Base-by-base conservation (phyloP, 768 basidiomycete species). In the Rhodotorula sphaerocarpa region DNA sequence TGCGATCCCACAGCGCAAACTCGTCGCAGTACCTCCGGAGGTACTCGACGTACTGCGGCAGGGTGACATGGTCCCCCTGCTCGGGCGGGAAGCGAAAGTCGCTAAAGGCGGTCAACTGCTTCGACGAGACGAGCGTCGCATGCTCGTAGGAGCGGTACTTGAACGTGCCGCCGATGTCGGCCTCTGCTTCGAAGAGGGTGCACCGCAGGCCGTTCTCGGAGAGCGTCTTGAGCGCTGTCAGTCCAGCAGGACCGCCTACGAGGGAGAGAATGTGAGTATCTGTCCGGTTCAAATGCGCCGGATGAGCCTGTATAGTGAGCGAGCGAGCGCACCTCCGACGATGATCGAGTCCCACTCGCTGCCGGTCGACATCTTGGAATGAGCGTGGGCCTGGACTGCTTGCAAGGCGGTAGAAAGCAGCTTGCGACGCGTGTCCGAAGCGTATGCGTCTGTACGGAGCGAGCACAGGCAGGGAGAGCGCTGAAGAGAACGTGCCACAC, bases 31-130 rank as follows among this genome's bases (percentile, higher is more conserved):
- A 71, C 16, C 65, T 52, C 44, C 59, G 48, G 25, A 84, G 77
- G 72, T 84, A 83, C 14, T 74, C 68, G 50, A 82, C 79, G 68
- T 81, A 84, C 73, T 80, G 75, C 73, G 77, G 74, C 10, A 81
- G 68, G 3, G 78, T 78, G 28, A 81, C 70, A 67, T 82, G 81
- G 70, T 82, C 82, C 18, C 75, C 71, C 59, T 80, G 79, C 20
- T 74, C 72, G 16, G 77, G 62, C 16, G 81, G 79, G 33, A 82
- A 72, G 18, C 82, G 80, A 72, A 81, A 83, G 72, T 84, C 82
- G 34, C 80, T 81, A 73, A 83, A 84, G 60, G 78, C 77, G 7
- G 83, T 84, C 41, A 84, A 75, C 70, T 83, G 82, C 69, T 83
- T 83, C 18, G 33, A 31, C n/a, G 57, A 81, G n/a, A 82, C 82